A percentile compares a stretch with the other conserved stretches of the same genome.
Evolutionary conservation across 352 stramenopile genomes (phyloP).

Genomic region (Globisporangium heterothallicum): DNA sequence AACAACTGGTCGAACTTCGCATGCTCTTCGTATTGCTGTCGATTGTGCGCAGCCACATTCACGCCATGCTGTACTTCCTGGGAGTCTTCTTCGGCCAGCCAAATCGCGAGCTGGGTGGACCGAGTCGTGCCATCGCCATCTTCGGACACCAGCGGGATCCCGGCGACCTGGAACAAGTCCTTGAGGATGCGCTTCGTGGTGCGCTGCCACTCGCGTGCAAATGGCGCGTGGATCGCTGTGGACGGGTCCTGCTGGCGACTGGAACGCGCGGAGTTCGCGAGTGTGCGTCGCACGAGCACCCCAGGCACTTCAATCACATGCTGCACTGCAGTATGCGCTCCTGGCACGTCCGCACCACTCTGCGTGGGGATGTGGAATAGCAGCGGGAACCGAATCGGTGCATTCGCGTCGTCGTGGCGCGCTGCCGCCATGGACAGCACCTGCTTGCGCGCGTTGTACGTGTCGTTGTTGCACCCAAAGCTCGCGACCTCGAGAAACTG

Average conservation of each 20-base stretch:
- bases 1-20: slow-evolving; percentile 58
- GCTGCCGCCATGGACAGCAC: slow-evolving; percentile 27
- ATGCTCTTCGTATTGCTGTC: slow-evolving; percentile 31
- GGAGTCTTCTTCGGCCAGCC: slow-evolving; percentile 39
- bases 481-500: slow-evolving; percentile 61
- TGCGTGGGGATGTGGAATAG: slow-evolving; percentile 42
- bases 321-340: slow-evolving; percentile 10
- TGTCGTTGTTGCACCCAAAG: slow-evolving; percentile 67
- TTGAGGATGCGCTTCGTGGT: slow-evolving; percentile 52
- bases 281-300: slow-evolving; percentile 45
- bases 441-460: slow-evolving; percentile 45
- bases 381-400: slow-evolving; percentile 44
- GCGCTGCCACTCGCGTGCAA: slow-evolving; percentile 64
- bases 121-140: slow-evolving; percentile 18
- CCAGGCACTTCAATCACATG: slow-evolving; percentile 52
- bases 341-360: slow-evolving; percentile 1
- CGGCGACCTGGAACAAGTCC: slow-evolving; percentile 53
- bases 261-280: slow-evolving; percentile 31
- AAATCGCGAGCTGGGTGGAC: slow-evolving; percentile 34
- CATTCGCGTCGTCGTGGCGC: slow-evolving; percentile 13
- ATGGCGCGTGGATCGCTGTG: slow-evolving; percentile 34
- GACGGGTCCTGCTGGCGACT: slow-evolving; percentile 18
- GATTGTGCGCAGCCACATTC: slow-evolving; percentile 36
- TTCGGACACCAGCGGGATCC: slow-evolving; percentile 32
- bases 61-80: slow-evolving; percentile 32